A percentile compares a stretch with the other conserved stretches of the same genome.
Conservation (phyloP, 495 filamentous ascomycete genomes). For the Extremus antarcticus region DNA sequence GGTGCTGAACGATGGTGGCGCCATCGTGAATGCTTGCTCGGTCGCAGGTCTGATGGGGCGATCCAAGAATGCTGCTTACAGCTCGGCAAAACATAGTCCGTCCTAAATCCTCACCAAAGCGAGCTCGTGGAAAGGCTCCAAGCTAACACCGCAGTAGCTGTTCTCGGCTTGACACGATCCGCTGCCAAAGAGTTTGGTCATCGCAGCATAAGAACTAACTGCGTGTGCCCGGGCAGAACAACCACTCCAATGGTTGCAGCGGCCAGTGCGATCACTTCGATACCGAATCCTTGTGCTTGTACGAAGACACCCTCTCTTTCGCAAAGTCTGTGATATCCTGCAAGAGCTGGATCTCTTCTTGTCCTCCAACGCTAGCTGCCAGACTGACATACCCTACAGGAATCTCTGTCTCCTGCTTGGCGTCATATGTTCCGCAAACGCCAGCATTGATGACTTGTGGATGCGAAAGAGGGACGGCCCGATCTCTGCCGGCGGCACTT, state of each 20-base stretch:
- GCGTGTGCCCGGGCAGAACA: neutral
- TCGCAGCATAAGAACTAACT: neutral
- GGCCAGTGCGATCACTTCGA: neutral
- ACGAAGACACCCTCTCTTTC: neutral
- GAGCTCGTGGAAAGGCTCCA: neutral
- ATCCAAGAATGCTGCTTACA: constrained; percentile 1
- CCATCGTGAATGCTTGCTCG: neutral
- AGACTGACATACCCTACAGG: no score
- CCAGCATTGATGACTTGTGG: no score
- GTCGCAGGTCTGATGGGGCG: constrained; percentile 3
- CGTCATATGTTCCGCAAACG: no score
- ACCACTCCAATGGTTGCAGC: neutral
- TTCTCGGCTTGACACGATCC: neutral
- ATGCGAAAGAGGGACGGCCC: no score
- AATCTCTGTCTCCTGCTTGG: no score
- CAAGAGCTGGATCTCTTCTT: no score
- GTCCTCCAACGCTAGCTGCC: no score
- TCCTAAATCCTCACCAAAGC: neutral
- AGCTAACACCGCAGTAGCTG: neutral
- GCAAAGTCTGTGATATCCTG: neutral
- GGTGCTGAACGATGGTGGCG: neutral
- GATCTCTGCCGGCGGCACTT: no score
- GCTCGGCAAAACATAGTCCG: neutral
- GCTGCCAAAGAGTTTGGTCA: neutral
- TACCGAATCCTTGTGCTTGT: neutral